Percentiles rank a stretch among this genome's conserved stretches.
Conservation (phyloP, 441 rosid species). For the Mallotus repandus region DNA sequence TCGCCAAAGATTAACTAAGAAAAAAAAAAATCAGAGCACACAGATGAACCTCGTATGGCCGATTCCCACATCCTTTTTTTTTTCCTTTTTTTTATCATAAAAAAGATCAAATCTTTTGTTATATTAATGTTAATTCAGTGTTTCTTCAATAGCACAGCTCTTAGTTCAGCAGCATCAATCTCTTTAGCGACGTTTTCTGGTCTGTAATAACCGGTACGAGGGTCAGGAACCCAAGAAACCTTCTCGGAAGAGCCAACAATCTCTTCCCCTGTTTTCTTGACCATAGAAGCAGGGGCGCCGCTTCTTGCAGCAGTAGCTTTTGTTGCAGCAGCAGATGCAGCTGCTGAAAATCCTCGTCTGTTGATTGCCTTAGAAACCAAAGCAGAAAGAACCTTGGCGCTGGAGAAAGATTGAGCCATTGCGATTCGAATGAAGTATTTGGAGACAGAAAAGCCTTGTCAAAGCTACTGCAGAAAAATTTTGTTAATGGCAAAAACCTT, state of each 20-base stretch:
- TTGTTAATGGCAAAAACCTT: neutral
- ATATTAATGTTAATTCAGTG: constrained; percentile 19
- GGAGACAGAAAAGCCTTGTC: too few relatives aligned
- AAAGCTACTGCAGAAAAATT: constrained; percentile 22
- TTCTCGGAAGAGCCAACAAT: constrained; percentile 36
- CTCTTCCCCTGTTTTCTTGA: constrained; percentile 57
- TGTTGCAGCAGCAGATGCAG: constrained; percentile 33
- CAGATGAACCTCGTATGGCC: neutral
- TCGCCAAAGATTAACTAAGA: neutral
- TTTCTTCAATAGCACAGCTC: constrained; percentile 69
- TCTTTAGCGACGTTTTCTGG: constrained; percentile 68
- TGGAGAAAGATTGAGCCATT: constrained; percentile 77
- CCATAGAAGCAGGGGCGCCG: constrained; percentile 23
- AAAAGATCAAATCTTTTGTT: neutral
- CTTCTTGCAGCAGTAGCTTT: constrained; percentile 29
- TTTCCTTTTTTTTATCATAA: too few relatives aligned
- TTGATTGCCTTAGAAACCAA: constrained; percentile 36
- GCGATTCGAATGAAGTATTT: neutral
- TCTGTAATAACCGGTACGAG: constrained; percentile 80
- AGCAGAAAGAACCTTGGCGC: constrained; percentile 51
- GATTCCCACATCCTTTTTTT: neutral
- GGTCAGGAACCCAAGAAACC: constrained; percentile 83
- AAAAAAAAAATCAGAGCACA: neutral
- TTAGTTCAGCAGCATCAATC: constrained; percentile 67
- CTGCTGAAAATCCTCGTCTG: constrained; percentile 65